A percentile compares a stretch with the other conserved stretches of the same genome.
These are phyloP conservation scores for Colletotrichum abscissum DNA, from an alignment of 2,329 filamentous ascomycete species.

Conservation along the genomic window DNA sequence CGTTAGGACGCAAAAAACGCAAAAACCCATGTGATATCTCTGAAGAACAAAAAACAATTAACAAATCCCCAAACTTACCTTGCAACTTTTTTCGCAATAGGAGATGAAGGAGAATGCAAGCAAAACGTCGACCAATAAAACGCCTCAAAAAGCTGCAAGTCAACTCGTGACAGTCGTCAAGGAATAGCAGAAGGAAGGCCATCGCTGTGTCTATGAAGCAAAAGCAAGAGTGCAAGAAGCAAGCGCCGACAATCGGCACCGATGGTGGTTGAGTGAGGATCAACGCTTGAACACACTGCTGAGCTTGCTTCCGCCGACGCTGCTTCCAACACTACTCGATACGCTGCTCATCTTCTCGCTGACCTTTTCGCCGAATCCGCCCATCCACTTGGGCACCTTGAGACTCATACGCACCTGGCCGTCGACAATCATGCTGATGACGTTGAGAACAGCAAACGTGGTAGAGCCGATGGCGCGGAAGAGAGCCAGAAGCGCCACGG, in stretches of 20 bases:
- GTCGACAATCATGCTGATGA: constrained; percentile 87
- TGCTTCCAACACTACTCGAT: constrained; percentile 53
- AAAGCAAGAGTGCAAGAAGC: background rate
- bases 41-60: background rate
- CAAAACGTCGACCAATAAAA: background rate
- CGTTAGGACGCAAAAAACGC: background rate
- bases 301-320: constrained; percentile 29
- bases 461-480: constrained; percentile 88
- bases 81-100: background rate
- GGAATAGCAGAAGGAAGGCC: background rate
- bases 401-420: constrained; percentile 76
- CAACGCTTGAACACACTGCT: constrained; percentile 27
- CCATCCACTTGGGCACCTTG: constrained; percentile 63
- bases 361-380: constrained; percentile 58
- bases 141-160: constrained; percentile 25
- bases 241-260: background rate
- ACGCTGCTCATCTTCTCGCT: constrained; percentile 63
- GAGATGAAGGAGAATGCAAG: background rate
- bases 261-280: background rate
- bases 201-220: background rate
- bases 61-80: constrained; percentile 1
- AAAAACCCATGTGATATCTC: constrained; percentile 5
- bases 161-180: background rate
- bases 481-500: constrained; percentile 84
- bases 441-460: constrained; percentile 85